Evolutionary conservation across 2,329 filamentous ascomycete species (phyloP).

Genomic region (Calonectria ilicicola): DNA sequence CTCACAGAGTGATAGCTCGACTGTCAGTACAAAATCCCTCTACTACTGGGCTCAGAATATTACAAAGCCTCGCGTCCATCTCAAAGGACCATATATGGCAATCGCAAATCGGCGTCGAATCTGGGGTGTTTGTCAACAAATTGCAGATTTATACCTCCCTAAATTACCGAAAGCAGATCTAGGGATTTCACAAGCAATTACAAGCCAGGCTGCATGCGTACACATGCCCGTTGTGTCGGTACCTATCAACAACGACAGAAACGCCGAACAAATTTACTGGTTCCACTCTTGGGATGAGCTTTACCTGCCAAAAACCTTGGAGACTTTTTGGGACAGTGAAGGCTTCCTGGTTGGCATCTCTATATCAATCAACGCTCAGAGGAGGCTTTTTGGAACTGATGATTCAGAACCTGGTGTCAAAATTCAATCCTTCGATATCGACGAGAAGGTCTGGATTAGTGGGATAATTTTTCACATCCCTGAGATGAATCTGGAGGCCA

Average conservation of each 20-base stretch:
- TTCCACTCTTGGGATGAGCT: neutral
- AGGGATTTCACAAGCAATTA: neutral
- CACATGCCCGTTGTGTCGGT: neutral
- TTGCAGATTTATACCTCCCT: neutral
- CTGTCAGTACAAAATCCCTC: neutral
- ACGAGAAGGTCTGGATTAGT: neutral
- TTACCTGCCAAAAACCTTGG: neutral
- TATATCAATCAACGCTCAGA: neutral
- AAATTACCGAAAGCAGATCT: neutral
- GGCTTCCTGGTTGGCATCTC: neutral
- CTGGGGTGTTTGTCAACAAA: conserved; percentile 4
- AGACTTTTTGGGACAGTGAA: conserved; percentile 1
- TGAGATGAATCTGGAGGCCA: neutral
- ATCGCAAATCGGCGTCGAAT: conserved; percentile 13
- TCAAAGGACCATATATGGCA: neutral
- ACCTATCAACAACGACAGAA: neutral
- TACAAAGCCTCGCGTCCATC: neutral
- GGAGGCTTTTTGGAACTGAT: neutral
- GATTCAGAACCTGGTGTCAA: neutral
- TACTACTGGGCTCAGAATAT: neutral
- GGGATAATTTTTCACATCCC: conserved; percentile 6
- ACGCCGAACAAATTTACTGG: neutral
- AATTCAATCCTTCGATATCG: neutral
- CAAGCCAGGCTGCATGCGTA: neutral
- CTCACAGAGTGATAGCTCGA: neutral